Base-by-base conservation (phyloP, 2,329 filamentous ascomycete species). In the Microcyclospora tardicrescens region DNA sequence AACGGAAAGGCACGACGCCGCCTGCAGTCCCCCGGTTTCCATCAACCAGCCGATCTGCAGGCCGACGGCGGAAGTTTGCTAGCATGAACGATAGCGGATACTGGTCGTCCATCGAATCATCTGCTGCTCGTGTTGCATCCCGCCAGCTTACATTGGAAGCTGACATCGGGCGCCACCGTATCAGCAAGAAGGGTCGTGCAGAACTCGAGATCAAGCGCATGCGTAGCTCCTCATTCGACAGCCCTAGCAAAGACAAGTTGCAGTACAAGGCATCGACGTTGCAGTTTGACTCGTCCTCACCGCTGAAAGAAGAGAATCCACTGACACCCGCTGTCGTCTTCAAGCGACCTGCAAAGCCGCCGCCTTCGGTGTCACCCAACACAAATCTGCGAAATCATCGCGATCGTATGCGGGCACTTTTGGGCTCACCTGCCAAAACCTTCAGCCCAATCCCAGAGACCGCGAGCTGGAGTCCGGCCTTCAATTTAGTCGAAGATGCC, bases 201-300 rank as follows among this genome's bases (percentile, higher is more conserved):
- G 91, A 96, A 60, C 87, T 93, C 53, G 91, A 95, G 61, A 95
- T 98, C 66, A 84, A 83, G 34, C 84, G 89, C 31, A 80, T 96
- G 38, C 81, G 91, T 48, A 84, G 83, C 45, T 95, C 89, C 2
- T 94, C 86, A 2, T 89, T 87, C 53, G 87, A 94, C 54, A 96
- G 87, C 55, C 91, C 91, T 4, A 83, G 77, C 36, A 86, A 84
- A 63, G 51, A 56, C 32, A 43, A 49, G 35, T 70, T 73, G 10
- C 66, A 66, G 40, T 64, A 69, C 43, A 67, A 69, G 28, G 71
- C 73, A 34, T 55, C 60, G 9, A 48, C 41, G 32, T 48, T 52
- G 15, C 48, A 51, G 30, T 54, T 59, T 35, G 46, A 41, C 24
- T 60, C 56, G 2, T 67, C 65, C 15, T 65, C 65, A 15, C 48